A percentile compares a stretch with the other conserved stretches of the same genome.
phyloP scores from a whole-genome alignment of 176 grass and related monocot species.

The Poa pratensis region DNA sequence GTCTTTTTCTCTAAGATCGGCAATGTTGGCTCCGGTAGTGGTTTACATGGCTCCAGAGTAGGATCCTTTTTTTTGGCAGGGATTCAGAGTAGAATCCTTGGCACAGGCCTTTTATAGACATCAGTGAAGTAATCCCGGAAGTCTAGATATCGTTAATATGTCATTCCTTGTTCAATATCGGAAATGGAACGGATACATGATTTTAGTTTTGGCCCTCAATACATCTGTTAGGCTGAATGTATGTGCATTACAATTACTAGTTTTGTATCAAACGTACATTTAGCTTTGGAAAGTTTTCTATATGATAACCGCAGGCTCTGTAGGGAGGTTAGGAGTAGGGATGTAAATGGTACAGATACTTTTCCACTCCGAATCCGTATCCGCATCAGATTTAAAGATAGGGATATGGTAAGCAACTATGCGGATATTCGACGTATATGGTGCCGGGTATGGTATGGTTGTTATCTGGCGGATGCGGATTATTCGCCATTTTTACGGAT shows the following conservation, averaged over 20 bases:
- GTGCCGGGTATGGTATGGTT: no score
- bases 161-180: no score
- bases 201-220: not conserved
- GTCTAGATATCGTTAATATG: no score
- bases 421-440: no score
- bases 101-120: not conserved
- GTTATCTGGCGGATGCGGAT: no score
- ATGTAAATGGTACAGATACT: no score
- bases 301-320: not conserved
- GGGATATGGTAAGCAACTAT: no score
- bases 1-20: not conserved
- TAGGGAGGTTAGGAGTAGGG: not conserved
- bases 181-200: not conserved
- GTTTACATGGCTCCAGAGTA: not conserved
- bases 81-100: not conserved
- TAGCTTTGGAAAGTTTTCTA: constrained; percentile 9
- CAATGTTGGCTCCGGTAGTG: not conserved
- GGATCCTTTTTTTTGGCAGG: not conserved
- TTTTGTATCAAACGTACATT: not conserved
- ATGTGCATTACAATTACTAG: not conserved
- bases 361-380: no score
- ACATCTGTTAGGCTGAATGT: constrained; percentile 15
- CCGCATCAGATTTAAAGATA: no score
- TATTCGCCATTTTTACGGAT: no score
- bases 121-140: no score